These are phyloP conservation scores for Solanum bulbocastanum DNA, from an alignment of 257 asterid species.

Conservation along the genomic window DNA sequence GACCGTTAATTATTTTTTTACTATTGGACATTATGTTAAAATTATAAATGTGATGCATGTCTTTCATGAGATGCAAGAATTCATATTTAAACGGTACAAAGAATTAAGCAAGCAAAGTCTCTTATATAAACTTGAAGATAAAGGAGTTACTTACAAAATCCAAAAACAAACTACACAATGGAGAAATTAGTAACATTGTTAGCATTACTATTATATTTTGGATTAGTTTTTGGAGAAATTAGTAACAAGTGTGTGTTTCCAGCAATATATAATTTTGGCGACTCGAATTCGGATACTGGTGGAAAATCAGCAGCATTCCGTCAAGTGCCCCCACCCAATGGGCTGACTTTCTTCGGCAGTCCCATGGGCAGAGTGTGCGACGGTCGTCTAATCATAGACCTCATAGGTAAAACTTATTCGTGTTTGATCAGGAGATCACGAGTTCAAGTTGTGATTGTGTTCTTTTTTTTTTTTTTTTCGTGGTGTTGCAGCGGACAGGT, in stretches of 20 bases:
- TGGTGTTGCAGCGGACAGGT: slow-evolving; percentile 12
- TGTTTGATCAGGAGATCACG: not conserved
- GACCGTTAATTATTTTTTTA: too few relatives aligned
- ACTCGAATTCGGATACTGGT: slow-evolving; percentile 33
- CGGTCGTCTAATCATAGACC: slow-evolving; percentile 32
- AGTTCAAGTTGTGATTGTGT: not conserved
- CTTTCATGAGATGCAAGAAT: not conserved
- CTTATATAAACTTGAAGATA: not conserved
- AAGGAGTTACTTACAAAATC: not conserved
- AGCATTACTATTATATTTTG: not conserved
- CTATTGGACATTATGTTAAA: not conserved
- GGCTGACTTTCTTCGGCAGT: slow-evolving; percentile 23
- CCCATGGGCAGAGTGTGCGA: slow-evolving; percentile 29
- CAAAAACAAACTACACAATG: not conserved
- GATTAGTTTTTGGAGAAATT: not conserved
- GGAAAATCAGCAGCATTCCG: slow-evolving; percentile 19
- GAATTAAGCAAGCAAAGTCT: not conserved
- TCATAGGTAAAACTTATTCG: not conserved
- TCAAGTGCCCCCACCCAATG: slow-evolving; percentile 21
- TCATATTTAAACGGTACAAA: not conserved
- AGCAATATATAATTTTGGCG: slow-evolving; percentile 22
- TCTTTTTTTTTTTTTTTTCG: not conserved
- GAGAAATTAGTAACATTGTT: not conserved
- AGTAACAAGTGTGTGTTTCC: slow-evolving; percentile 9
- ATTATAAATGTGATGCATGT: not conserved